phyloP scores from a whole-genome alignment of 2,329 filamentous ascomycete species.

The Epichloe gansuensis region DNA sequence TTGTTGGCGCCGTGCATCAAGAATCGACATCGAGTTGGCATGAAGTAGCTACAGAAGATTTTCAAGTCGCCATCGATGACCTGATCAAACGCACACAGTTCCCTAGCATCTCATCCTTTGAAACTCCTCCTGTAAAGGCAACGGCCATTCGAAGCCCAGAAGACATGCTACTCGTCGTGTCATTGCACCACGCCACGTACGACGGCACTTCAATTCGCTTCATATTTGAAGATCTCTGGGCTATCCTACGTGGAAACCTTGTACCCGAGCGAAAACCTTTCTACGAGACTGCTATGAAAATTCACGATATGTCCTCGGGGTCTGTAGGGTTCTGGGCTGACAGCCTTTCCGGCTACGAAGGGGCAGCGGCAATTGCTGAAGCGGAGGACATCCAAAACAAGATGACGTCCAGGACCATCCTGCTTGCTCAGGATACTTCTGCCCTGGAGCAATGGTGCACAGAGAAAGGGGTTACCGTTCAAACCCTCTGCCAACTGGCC shows the following conservation, averaged over 20 bases:
- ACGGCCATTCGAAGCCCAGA: background rate
- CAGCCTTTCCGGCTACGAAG: background rate
- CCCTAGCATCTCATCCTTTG: background rate
- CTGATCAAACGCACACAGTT: background rate
- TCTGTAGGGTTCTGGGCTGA: background rate
- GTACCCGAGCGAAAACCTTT: background rate
- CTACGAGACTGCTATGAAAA: background rate
- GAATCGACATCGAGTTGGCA: background rate
- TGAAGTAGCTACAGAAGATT: background rate
- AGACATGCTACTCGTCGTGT: background rate
- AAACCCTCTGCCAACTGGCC: background rate
- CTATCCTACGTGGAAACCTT: background rate
- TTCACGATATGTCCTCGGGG: background rate
- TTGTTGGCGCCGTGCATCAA: constrained; percentile 5
- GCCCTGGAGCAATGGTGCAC: background rate
- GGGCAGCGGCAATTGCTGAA: background rate
- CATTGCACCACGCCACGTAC: background rate
- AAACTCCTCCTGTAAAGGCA: background rate
- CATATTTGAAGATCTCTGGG: background rate
- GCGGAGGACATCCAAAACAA: background rate
- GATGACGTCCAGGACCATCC: background rate
- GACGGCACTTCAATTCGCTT: background rate
- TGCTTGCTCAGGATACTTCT: background rate
- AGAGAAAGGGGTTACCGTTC: background rate
- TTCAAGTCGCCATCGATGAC: background rate